Base-by-base conservation (phyloP, 768 basidiomycete genomes). In the Scleroderma bovista region DNA sequence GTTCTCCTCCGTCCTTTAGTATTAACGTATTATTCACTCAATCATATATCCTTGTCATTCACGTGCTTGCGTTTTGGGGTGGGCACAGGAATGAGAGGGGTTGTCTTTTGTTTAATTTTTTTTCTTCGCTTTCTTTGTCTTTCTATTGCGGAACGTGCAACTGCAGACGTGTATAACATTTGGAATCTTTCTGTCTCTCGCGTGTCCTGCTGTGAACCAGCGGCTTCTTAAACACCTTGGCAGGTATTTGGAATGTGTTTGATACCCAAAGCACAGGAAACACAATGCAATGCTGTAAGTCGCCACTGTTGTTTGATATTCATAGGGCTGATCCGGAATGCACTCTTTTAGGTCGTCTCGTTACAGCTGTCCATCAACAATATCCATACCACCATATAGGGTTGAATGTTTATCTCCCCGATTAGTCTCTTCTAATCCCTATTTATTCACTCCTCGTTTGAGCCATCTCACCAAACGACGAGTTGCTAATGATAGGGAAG, bases 401-500 rank as follows among this genome's bases (percentile, higher is more conserved):
- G n/a, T n/a, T n/a, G n/a, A n/a, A n/a, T 29, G 4, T 29, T 29
- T 29, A 29, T 9, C 26, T 29, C 26, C 26, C 26, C 26, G 9
- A 4, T 29, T 9, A 29, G 9, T 29, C 4, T 29, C 26, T 9
- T 29, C 26, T 5, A 9, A 44, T 47, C 62, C 65, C 65, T 62
- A 57, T 45, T 31, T 65, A 72, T 75, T 72, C 72, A 73, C 75
- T 74, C 72, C 59, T 65, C 57, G 56, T 68, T 71, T 64, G 73
- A 68, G 9, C 32, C 50, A 50, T 57, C 52, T 52, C 54, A 74
- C 70, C 72, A 71, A 61, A 61, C 65, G 55, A 57, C 64, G 74
- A 72, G 74, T 70, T 74, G 73, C 70, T 75, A 72, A 72, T 67
- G 54, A 57, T 52, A 69, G 73, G 74, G 75, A 65, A 76, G 61